Evolutionary conservation across 768 basidiomycete species (phyloP).

Genomic region (Boletus speciosus): DNA sequence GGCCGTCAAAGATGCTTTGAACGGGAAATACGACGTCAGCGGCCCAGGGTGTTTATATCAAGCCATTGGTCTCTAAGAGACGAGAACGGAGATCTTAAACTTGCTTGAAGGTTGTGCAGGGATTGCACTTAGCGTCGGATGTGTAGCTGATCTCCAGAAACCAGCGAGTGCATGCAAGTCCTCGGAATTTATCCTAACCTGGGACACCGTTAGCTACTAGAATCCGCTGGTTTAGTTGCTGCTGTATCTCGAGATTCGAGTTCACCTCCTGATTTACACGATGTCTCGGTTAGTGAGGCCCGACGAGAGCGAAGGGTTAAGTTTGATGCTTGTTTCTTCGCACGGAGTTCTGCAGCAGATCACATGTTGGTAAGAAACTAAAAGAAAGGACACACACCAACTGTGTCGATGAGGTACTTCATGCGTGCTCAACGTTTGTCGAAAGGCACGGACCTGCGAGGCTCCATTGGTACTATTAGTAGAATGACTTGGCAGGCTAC

Average conservation of each 20-base stretch:
- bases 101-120: not conserved
- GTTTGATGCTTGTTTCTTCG: slow-evolving; percentile 40
- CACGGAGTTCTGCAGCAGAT: slow-evolving; percentile 29
- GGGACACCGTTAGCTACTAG: not conserved
- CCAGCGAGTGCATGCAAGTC: not conserved
- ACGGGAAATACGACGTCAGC: not conserved
- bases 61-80: too few species aligned
- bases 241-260: not conserved
- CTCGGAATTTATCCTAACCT: not conserved
- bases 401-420: too few species aligned
- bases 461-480: too few species aligned
- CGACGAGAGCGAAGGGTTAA: not conserved
- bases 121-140: not conserved
- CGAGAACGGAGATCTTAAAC: not conserved
- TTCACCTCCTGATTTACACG: not conserved
- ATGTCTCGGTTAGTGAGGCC: not conserved
- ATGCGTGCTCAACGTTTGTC: not conserved
- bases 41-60: not conserved
- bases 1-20: not conserved
- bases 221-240: not conserved
- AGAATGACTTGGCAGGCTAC: too few species aligned
- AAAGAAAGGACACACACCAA: slow-evolving; percentile 32
- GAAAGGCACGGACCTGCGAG: not conserved
- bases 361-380: slow-evolving; percentile 29
- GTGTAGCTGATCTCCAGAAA: not conserved